Evolutionary conservation across 2,329 filamentous ascomycete genomes (phyloP), one percentile per base, ranked within the genome.

Genomic region (Berkeleyomyces basicola): DNA sequence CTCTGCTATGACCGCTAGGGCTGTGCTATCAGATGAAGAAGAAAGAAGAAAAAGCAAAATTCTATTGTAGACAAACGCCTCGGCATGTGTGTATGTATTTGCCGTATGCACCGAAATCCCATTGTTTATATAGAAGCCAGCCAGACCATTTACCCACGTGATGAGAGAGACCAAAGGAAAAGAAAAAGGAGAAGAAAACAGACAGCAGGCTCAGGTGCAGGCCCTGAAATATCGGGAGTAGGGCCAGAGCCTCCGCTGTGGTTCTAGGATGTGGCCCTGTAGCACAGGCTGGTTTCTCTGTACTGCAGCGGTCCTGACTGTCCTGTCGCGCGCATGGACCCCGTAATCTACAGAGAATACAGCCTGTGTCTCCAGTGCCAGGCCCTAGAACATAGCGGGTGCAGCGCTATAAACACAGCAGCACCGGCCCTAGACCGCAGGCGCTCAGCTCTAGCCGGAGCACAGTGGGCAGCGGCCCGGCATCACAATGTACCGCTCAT

Each of bases 401-500:
- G 10, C 9, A 31, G 14, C 11, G n/a, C 36, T 10, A 40, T 61
- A 47, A 47, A 47, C 40, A 57, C n/a, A n/a, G 43, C 43, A 46
- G 43, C 23, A n/a, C 14, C 49, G 7, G n/a, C 31, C 23, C 7
- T 5, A 53, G 10, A 4, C 49, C 5, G 7, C 39, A 23, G 3
- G 7, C 53, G 47, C 5, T 33, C 47, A 43, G 4, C 40, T 51
- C 71, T 70, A 76, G 51, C 73, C 69, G 49, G 70, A 71, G 66
- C 76, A 78, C 4, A 78, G 68, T 2, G 76, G 76, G 67, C 76
- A 87, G 69, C 79, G 79, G 62, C 84, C 85, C 9, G 83, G 81
- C 37, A 86, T 74, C 51, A 89, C 80, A 68, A 90, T 88, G 68
- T 86, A 88, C 67, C 86, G 79, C 71, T 89, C 86, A 71, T 90